phyloP scores from a whole-genome alignment of 345 rosid species.

The Luvunga scandens region DNA sequence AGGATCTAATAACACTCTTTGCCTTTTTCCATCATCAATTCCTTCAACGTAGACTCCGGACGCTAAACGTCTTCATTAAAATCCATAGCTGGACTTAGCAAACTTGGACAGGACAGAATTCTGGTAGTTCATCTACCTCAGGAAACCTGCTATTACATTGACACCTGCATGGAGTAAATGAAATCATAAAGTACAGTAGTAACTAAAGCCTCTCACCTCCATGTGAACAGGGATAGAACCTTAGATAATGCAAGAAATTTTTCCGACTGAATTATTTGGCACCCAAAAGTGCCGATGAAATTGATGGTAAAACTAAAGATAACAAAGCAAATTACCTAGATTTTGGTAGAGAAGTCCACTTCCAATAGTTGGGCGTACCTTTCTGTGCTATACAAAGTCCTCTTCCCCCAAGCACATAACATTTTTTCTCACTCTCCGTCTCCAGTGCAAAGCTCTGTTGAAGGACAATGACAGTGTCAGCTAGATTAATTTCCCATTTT shows the following conservation, averaged over 20 bases:
- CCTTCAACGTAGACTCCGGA: constrained; percentile 1
- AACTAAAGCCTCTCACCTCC: background rate
- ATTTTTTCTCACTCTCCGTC: too few species aligned
- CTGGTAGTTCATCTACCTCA: constrained; percentile 27
- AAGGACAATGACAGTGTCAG: background rate
- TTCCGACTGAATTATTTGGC: too few species aligned
- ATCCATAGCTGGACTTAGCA: background rate
- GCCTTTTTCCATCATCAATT: background rate
- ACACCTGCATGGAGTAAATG: background rate
- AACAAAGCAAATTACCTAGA: constrained; percentile 19
- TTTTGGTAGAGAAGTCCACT: constrained; percentile 11
- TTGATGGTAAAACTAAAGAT: background rate
- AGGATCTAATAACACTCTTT: background rate
- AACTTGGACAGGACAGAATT: constrained; percentile 17
- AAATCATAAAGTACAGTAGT: background rate
- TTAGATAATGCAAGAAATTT: too few species aligned
- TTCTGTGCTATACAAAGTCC: constrained; percentile 27
- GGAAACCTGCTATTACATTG: constrained; percentile 15
- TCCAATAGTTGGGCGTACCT: constrained; percentile 26
- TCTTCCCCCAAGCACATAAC: constrained; percentile 13
- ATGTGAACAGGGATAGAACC: too few species aligned
- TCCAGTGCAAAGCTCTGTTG: constrained; percentile 24
- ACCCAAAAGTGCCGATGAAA: background rate
- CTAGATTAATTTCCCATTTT: background rate
- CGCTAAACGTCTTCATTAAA: constrained; percentile 5